Evolutionary conservation across 331 rosid genomes (phyloP).

Genomic region (Phaseolus coccineus): DNA sequence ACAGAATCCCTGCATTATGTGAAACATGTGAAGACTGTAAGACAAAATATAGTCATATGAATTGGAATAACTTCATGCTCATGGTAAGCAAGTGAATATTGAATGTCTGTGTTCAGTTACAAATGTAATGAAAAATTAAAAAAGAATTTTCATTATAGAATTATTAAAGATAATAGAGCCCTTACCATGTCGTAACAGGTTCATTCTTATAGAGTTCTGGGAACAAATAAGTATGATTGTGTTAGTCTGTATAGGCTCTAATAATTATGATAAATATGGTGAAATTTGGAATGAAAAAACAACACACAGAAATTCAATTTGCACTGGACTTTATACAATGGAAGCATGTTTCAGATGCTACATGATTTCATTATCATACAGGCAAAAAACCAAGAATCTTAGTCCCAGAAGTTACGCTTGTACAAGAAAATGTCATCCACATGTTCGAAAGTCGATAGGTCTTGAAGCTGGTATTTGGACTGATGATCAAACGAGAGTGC

Average conservation of each 20-base stretch:
- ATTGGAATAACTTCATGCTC: constrained; percentile 36
- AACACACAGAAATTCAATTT: constrained; percentile 56
- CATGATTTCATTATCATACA: constrained; percentile 52
- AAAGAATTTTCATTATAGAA: constrained; percentile 23
- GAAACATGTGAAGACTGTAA: constrained; percentile 43
- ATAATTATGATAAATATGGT: constrained; percentile 39
- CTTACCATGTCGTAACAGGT: constrained; percentile 44
- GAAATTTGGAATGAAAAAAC: constrained; percentile 48
- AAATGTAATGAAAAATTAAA: constrained; percentile 30
- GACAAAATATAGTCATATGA: constrained; percentile 22
- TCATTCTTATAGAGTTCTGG: constrained; percentile 45
- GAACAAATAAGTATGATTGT: constrained; percentile 46
- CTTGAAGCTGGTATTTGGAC: constrained; percentile 55
- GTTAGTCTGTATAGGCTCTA: constrained; percentile 45
- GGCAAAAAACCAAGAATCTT: constrained; percentile 60
- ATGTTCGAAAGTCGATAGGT: constrained; percentile 57
- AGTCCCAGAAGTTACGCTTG: constrained; percentile 69
- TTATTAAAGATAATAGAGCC: constrained; percentile 43
- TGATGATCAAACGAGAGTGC: constrained; percentile 43
- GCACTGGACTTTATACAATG: constrained; percentile 50
- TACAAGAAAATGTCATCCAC: constrained; percentile 77
- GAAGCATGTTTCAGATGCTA: constrained; percentile 49
- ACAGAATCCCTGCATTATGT: constrained; percentile 63
- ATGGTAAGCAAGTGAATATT: constrained; percentile 51
- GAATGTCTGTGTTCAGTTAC: constrained; percentile 48